Evolutionary conservation across 805 yeast genomes (phyloP).

Genomic region (Barnettozyma siamensis): DNA sequence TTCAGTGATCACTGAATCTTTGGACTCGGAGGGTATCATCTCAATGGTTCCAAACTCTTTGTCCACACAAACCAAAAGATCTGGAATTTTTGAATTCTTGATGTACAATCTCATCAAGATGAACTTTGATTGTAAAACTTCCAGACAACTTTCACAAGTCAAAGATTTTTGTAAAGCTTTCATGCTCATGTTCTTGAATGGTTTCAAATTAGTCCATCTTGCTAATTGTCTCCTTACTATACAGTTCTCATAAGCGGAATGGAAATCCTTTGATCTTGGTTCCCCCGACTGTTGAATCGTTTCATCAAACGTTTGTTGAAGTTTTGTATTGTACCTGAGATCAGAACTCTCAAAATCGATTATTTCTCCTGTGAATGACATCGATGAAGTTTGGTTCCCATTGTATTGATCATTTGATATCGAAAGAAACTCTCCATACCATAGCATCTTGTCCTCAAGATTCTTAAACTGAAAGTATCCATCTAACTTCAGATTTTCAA

Average conservation of each 20-base stretch:
- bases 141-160: constrained; percentile 18
- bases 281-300: not conserved
- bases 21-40: constrained; percentile 13
- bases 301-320: constrained; percentile 2
- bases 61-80: constrained; percentile 15
- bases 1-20: not conserved
- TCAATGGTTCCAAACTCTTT: constrained; percentile 14
- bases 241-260: constrained; percentile 8
- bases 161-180: constrained; percentile 4
- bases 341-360: constrained; percentile 20
- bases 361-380: constrained; percentile 12
- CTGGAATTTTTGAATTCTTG: constrained; percentile 8
- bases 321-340: constrained; percentile 10
- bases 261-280: constrained; percentile 3
- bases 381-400: not conserved
- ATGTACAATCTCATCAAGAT: constrained; percentile 14
- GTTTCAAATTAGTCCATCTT: constrained; percentile 19
- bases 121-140: constrained; percentile 11
- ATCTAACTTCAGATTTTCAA: not conserved
- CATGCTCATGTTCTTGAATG: constrained; percentile 13
- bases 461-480: constrained; percentile 7
- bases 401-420: not conserved
- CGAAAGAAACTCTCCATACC: not conserved
- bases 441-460: not conserved
- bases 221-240: constrained; percentile 14